A percentile compares a stretch with the other conserved stretches of the same genome.
phyloP scores from a whole-genome alignment of 768 basidiomycete species.

The Lactifluus piperatus region DNA sequence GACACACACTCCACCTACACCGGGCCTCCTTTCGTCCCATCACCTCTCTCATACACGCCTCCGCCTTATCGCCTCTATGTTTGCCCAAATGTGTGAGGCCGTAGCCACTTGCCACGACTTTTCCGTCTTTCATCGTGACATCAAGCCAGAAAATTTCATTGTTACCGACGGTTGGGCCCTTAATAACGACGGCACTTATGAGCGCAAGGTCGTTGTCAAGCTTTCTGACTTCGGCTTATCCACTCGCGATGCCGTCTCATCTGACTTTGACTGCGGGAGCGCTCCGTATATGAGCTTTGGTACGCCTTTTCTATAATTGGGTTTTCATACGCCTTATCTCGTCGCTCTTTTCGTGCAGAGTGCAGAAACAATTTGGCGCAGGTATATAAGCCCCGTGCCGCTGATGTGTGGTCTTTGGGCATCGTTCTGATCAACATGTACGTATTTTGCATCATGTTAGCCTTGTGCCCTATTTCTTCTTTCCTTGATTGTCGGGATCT shows the following conservation, averaged over 20 bases:
- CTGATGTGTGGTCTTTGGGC: constrained; percentile 98
- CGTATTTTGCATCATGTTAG: constrained; percentile 23
- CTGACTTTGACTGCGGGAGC: constrained; percentile 97
- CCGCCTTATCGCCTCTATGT: constrained; percentile 93
- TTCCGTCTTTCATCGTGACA: constrained; percentile 91
- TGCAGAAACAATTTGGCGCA: constrained; percentile 97
- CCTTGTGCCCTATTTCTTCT: constrained; percentile 3
- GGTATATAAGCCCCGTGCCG: constrained; percentile 87
- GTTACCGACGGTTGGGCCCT: constrained; percentile 73
- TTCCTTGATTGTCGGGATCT: constrained; percentile 5
- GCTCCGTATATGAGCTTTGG: constrained; percentile 99
- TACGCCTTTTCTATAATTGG: constrained; percentile 39
- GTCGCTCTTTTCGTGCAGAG: constrained; percentile 41
- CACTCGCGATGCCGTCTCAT: constrained; percentile 78
- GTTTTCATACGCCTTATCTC: background rate
- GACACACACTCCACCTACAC: constrained; percentile 83
- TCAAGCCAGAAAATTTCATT: constrained; percentile 99
- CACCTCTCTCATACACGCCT: constrained; percentile 81
- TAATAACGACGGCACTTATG: constrained; percentile 45
- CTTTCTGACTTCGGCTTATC: constrained; percentile 95
- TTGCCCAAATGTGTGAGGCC: constrained; percentile 97
- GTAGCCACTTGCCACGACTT: constrained; percentile 90
- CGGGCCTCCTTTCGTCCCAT: constrained; percentile 79
- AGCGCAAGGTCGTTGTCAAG: constrained; percentile 91
- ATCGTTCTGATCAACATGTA: constrained; percentile 99